phyloP scores from a whole-genome alignment of 768 basidiomycete genomes.

The Termitomyces titanicus region DNA sequence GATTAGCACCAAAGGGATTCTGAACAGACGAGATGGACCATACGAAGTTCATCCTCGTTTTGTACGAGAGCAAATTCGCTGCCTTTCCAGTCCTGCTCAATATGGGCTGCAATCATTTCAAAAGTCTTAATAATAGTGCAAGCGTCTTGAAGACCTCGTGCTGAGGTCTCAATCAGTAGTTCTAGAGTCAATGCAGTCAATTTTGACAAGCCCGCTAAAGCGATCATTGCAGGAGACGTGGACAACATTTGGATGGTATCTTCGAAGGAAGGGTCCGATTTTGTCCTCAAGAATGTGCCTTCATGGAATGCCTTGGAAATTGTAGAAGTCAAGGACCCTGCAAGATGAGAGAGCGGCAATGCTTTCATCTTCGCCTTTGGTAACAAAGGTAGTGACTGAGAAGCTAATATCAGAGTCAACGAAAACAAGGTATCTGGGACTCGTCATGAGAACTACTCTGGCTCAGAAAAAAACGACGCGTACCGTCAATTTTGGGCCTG shows the following conservation, averaged over 20 bases:
- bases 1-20: not conserved
- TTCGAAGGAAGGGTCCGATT: constrained; percentile 30
- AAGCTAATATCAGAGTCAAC: constrained; percentile 50
- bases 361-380: constrained; percentile 52
- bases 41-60: constrained; percentile 30
- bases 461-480: constrained; percentile 17
- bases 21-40: constrained; percentile 3
- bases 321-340: constrained; percentile 34
- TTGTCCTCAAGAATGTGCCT: constrained; percentile 50
- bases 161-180: constrained; percentile 31
- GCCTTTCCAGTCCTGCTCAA: constrained; percentile 48
- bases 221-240: constrained; percentile 31
- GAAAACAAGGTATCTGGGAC: constrained; percentile 41
- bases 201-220: constrained; percentile 38
- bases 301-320: constrained; percentile 53
- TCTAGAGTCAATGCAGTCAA: constrained; percentile 32
- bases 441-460: not conserved
- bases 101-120: constrained; percentile 32
- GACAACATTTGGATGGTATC: constrained; percentile 29
- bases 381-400: constrained; percentile 57
- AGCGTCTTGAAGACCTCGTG: constrained; percentile 19
- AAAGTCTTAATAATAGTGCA: constrained; percentile 29
- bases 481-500: constrained; percentile 44
- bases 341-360: constrained; percentile 49
- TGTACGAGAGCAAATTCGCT: constrained; percentile 33